Percentiles rank a stretch among this genome's conserved stretches.
Evolutionary conservation across 441 rosid species (phyloP).

Genomic region (Arabidopsis hybrid): DNA sequence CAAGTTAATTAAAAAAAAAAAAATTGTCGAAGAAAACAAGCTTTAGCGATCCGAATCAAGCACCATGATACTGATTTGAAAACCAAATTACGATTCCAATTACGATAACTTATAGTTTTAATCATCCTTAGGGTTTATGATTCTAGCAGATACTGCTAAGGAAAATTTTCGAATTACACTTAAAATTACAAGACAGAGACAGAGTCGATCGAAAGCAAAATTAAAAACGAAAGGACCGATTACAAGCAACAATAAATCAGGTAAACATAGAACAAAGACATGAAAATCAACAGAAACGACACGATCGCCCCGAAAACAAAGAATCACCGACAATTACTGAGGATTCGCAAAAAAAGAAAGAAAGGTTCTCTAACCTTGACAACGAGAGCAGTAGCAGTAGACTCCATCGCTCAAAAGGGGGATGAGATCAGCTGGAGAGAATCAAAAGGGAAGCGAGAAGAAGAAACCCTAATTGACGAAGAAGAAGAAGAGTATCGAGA

Average conservation of each 20-base stretch:
- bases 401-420: conserved; percentile 55
- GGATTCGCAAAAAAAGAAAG: neutral
- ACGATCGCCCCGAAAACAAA: conserved; percentile 26
- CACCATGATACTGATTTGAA: neutral
- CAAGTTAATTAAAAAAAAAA: neutral
- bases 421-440: conserved; percentile 39
- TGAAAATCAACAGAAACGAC: conserved; percentile 7
- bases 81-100: neutral
- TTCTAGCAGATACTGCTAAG: neutral
- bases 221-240: neutral
- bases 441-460: conserved; percentile 12
- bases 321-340: neutral
- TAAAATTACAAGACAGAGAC: neutral
- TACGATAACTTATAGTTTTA: neutral
- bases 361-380: conserved; percentile 55
- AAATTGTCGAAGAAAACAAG: conserved; percentile 6
- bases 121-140: conserved; percentile 1
- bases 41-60: neutral
- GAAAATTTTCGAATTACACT: neutral
- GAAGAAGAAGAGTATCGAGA: neutral
- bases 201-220: neutral
- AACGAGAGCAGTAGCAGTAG: conserved; percentile 52
- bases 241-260: conserved; percentile 3
- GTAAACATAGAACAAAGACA: neutral
- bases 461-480: conserved; percentile 42